Base-by-base conservation (phyloP, 1,139 yeast species). In the Saccharomyces hybrid region DNA sequence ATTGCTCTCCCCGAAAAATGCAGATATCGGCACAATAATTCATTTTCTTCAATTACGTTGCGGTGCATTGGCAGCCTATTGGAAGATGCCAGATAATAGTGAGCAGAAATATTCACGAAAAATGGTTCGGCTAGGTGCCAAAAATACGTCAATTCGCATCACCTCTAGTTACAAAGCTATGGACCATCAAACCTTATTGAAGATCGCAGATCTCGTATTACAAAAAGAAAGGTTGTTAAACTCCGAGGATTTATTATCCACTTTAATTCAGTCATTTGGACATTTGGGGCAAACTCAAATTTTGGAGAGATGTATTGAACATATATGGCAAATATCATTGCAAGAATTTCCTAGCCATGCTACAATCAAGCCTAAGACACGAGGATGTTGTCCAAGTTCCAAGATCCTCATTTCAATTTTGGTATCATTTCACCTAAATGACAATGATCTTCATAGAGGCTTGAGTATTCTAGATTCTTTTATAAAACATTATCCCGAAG, bases 181-280 rank as follows among this genome's bases (percentile, higher is more conserved):
- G 42, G 42, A 38, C 23, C 42, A 38, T 38, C 42, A 38, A 8
- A 38, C 52, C 4, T 49, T 63, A 2, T 52, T 56, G 14, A 50
- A 55, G 28, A 46, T 66, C 1, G 31, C 63, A 2, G 56, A 57
- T 23, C 46, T 29, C 6, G 34, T 60, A 5, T 16, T 58, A 28
- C 42, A 56, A 5, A 55, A 58, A 48, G 11, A 51, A 51, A 42
- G 8, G 41, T 44, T n/a, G 7, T 46, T 41, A 9, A 26, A 28
- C 48, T 41, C 9, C 61, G 63, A 20, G 62, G 53, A 55, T 20
- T 46, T 51, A 16, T 53, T 53, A 14, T 27, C 64, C 5, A 51
- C 61, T 13, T 53, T 68, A 8, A 58, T 67, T 14, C 59, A 62
- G 47, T 59, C 68, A 2, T 54, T 67, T 42, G 64, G 66, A 6